These are phyloP conservation scores for Aureobasidium sp. DNA, from an alignment of 2,329 filamentous ascomycete species.

Conservation along the genomic window DNA sequence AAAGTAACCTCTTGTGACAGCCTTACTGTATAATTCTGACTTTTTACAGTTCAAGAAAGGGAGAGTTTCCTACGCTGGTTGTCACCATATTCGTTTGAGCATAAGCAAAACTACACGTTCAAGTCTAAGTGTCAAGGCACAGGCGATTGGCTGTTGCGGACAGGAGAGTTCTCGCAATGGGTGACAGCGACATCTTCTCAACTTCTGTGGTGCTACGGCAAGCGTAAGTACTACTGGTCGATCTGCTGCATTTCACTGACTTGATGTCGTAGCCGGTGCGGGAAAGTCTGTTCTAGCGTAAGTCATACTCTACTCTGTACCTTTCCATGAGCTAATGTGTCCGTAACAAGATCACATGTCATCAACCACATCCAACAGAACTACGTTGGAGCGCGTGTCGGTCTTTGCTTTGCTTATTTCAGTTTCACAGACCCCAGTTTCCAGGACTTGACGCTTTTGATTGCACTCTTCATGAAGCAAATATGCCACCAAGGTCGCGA, in stretches of 20 bases:
- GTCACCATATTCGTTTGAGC: neutral
- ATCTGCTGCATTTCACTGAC: neutral
- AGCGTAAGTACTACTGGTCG: neutral
- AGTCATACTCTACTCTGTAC: neutral
- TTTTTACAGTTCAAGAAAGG: neutral
- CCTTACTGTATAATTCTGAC: neutral
- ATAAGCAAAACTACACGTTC: neutral
- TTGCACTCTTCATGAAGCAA: neutral
- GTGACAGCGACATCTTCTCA: neutral
- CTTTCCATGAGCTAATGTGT: neutral
- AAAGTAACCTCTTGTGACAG: neutral
- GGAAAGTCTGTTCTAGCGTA: constrained; percentile 8
- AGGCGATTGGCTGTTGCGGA: constrained; percentile 4
- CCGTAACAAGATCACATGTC: neutral
- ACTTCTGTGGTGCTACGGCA: constrained; percentile 2
- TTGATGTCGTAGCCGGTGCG: neutral
- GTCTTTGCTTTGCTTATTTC: neutral
- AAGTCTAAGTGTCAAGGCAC: neutral
- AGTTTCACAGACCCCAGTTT: neutral
- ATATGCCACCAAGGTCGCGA: neutral
- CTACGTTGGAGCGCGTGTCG: neutral
- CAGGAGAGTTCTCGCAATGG: neutral
- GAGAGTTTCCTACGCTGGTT: neutral
- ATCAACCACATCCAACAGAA: neutral
- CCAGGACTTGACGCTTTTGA: neutral